phyloP scores from a whole-genome alignment of 2,329 filamentous ascomycete genomes.

The Hysterium pulicare region DNA sequence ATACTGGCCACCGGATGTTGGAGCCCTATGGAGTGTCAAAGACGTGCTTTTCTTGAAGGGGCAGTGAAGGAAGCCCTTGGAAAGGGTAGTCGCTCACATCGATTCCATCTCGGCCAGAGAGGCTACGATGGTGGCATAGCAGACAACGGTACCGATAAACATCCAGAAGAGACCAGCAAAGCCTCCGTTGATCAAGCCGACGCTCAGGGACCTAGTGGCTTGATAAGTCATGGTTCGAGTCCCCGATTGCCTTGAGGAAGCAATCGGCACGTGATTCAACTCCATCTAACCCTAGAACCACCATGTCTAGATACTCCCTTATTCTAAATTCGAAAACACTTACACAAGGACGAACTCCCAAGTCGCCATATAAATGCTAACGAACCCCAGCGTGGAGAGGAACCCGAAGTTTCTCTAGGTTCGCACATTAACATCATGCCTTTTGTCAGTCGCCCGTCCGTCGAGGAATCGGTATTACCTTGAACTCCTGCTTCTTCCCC shows the following conservation, averaged over 20 bases:
- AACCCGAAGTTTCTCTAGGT: conserved; percentile 48
- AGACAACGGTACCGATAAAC: conserved; percentile 8
- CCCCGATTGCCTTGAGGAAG: too few species aligned
- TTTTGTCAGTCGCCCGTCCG: too few species aligned
- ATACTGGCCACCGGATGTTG: conserved; percentile 3
- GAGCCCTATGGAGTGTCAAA: not conserved
- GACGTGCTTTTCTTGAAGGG: not conserved
- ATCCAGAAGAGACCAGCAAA: conserved; percentile 13
- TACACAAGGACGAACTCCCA: conserved; percentile 51
- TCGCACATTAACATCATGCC: conserved; percentile 3
- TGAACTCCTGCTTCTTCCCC: conserved; percentile 51
- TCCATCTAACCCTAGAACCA: too few species aligned
- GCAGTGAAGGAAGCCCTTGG: conserved; percentile 15
- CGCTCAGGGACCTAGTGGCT: conserved; percentile 6
- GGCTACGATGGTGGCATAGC: conserved; percentile 10
- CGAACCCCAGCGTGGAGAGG: conserved; percentile 51
- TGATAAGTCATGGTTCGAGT: not conserved
- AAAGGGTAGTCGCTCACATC: conserved; percentile 11
- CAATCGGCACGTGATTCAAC: too few species aligned
- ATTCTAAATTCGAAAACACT: not conserved
- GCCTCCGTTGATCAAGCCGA: conserved; percentile 11
- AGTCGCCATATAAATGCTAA: conserved; percentile 52
- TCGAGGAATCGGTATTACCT: conserved; percentile 22
- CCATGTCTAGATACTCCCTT: too few species aligned
- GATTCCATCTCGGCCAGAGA: conserved; percentile 12